These are phyloP conservation scores for Ganoderma resinaceum DNA, from an alignment of 1,284 basidiomycete species.

Conservation along the genomic window DNA sequence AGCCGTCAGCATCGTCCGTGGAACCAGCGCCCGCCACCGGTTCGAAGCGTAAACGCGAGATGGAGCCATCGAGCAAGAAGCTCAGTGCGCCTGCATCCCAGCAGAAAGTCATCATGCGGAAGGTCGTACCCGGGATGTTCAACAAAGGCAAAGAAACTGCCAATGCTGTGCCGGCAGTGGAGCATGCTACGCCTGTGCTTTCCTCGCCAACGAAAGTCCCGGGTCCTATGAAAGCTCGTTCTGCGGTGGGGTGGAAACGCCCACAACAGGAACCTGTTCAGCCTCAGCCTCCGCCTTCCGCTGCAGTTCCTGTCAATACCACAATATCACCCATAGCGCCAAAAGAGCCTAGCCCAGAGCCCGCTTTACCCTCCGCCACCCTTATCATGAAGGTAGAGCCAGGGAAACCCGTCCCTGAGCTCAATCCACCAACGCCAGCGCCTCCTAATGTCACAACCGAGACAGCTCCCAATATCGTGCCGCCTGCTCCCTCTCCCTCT, in stretches of 20 bases:
- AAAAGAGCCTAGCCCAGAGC: constrained; percentile 12
- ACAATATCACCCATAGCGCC: neutral
- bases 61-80: constrained; percentile 31
- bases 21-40: neutral
- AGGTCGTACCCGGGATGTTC: constrained; percentile 36
- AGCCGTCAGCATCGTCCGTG: neutral
- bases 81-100: constrained; percentile 36
- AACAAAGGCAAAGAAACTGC: constrained; percentile 25
- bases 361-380: neutral
- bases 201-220: constrained; percentile 23
- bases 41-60: constrained; percentile 52
- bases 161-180: constrained; percentile 5
- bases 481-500: neutral
- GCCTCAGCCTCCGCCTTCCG: neutral
- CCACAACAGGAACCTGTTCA: constrained; percentile 23
- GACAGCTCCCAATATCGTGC: neutral
- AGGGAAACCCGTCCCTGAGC: neutral
- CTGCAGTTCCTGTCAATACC: neutral
- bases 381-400: neutral
- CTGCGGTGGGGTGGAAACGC: constrained; percentile 33
- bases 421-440: neutral
- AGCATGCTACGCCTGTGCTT: neutral
- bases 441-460: neutral
- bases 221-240: constrained; percentile 33
- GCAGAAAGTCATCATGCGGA: constrained; percentile 36